Evolutionary conservation across 768 basidiomycete genomes (phyloP).

Genomic region (Kondoa subrosea): DNA sequence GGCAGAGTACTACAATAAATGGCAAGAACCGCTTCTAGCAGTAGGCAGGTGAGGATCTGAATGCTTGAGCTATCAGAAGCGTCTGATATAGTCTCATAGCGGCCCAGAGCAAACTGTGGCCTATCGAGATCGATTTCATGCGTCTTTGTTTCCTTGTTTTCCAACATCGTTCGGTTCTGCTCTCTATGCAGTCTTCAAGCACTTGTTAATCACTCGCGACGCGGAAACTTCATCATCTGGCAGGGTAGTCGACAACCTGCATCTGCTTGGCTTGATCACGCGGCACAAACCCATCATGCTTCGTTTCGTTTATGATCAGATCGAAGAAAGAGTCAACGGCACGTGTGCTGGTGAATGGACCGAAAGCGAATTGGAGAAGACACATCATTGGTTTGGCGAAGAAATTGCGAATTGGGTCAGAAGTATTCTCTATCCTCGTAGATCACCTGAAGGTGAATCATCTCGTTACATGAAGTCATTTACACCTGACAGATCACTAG

Average conservation of each 20-base stretch:
- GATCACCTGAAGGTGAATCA: neutral
- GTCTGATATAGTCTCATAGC: neutral
- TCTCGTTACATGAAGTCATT: slow-evolving; percentile 41
- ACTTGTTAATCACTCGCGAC: neutral
- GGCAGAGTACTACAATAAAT: neutral
- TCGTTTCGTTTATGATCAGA: slow-evolving; percentile 67
- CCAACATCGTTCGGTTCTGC: neutral
- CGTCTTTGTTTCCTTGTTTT: neutral
- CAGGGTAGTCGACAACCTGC: slow-evolving; percentile 7
- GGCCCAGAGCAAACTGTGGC: neutral
- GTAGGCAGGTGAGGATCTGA: neutral
- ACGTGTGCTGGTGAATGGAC: slow-evolving; percentile 57
- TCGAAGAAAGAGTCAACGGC: slow-evolving; percentile 53
- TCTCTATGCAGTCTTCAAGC: neutral
- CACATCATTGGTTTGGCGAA: slow-evolving; percentile 60
- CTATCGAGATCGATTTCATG: neutral
- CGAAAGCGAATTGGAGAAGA: slow-evolving; percentile 43
- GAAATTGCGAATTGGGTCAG: slow-evolving; percentile 69
- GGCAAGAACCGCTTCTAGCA: neutral
- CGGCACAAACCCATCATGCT: slow-evolving; percentile 70
- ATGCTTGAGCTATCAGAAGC: neutral
- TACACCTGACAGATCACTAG: slow-evolving; percentile 11
- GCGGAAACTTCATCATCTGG: neutral
- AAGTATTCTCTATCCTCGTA: slow-evolving; percentile 47
- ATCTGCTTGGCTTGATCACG: slow-evolving; percentile 49